These are phyloP conservation scores for Lactifluus pinguis DNA, from an alignment of 768 basidiomycete genomes.

Conservation along the genomic window DNA sequence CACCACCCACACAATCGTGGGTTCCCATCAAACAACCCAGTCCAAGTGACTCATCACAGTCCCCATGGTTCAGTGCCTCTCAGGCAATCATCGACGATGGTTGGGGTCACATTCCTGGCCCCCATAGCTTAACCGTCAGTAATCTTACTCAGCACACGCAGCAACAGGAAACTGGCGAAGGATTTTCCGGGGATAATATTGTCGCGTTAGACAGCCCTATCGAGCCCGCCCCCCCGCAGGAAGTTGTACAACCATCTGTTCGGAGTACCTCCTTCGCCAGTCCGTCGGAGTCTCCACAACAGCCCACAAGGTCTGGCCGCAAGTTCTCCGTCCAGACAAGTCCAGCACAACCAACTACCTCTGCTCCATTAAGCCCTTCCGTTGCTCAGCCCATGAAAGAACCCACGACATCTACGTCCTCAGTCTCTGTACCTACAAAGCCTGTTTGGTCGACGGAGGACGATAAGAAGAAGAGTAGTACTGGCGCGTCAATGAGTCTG, in stretches of 20 bases:
- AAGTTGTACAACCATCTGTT: not conserved
- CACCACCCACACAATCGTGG: constrained; percentile 20
- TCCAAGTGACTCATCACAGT: constrained; percentile 25
- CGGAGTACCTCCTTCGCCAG: constrained; percentile 4
- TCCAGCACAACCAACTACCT: constrained; percentile 15
- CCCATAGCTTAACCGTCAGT: constrained; percentile 46
- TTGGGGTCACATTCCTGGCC: constrained; percentile 35
- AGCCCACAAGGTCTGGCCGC: constrained; percentile 18
- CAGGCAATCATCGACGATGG: constrained; percentile 37
- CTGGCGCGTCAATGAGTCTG: constrained; percentile 48
- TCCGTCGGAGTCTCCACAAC: constrained; percentile 23
- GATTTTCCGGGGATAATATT: constrained; percentile 6
- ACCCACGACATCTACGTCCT: constrained; percentile 20
- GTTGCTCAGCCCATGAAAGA: constrained; percentile 16
- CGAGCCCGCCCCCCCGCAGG: constrained; percentile 21
- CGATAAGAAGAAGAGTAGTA: constrained; percentile 48
- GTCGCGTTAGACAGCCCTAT: constrained; percentile 18
- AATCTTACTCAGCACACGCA: constrained; percentile 54
- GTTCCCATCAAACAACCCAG: constrained; percentile 5
- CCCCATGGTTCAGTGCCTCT: constrained; percentile 48
- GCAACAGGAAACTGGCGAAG: constrained; percentile 34
- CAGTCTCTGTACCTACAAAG: constrained; percentile 31
- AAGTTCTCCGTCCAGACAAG: constrained; percentile 11
- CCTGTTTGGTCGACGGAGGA: constrained; percentile 63
- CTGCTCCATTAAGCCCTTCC: constrained; percentile 9